Conservation (phyloP, 1,284 basidiomycete species). For the Cutaneotrichosporon sp. region DNA sequence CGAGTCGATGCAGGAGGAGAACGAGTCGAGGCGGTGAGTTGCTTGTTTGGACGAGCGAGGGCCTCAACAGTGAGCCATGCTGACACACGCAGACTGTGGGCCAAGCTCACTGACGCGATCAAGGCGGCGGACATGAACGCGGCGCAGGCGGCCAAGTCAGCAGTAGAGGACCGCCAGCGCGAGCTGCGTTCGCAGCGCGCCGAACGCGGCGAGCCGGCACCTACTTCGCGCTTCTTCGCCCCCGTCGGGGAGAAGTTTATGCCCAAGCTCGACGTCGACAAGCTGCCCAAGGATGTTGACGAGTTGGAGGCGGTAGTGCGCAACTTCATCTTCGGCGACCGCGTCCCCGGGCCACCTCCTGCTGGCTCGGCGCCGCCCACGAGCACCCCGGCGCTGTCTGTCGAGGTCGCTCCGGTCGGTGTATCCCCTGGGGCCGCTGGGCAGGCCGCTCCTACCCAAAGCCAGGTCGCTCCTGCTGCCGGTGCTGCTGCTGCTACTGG, state of each 20-base stretch:
- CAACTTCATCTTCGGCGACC: conserved; percentile 62
- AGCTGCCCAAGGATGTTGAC: conserved; percentile 68
- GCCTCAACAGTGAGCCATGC: background rate
- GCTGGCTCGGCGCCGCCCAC: background rate
- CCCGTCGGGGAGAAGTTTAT: conserved; percentile 70
- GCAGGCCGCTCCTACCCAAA: background rate
- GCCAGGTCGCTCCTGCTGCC: background rate
- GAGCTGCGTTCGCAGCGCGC: conserved; percentile 77
- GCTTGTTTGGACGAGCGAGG: background rate
- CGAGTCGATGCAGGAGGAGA: conserved; percentile 83
- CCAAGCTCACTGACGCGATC: conserved; percentile 83
- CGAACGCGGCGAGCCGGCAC: conserved; percentile 61
- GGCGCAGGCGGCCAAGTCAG: conserved; percentile 85
- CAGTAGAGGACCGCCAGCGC: conserved; percentile 90
- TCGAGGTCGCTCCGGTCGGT: conserved; percentile 6
- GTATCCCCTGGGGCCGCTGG: background rate
- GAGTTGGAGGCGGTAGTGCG: conserved; percentile 64
- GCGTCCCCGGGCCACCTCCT: conserved; percentile 26
- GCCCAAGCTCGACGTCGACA: conserved; percentile 65
- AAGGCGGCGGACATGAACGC: conserved; percentile 85
- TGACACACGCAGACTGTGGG: conserved; percentile 68
- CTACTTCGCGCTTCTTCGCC: conserved; percentile 78
- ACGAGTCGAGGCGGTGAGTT: conserved; percentile 79
- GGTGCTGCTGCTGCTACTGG: background rate
- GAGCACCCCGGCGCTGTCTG: background rate